These are phyloP conservation scores for Arthrobotrys musiformis DNA, from an alignment of 2,329 filamentous ascomycete species.

Conservation along the genomic window DNA sequence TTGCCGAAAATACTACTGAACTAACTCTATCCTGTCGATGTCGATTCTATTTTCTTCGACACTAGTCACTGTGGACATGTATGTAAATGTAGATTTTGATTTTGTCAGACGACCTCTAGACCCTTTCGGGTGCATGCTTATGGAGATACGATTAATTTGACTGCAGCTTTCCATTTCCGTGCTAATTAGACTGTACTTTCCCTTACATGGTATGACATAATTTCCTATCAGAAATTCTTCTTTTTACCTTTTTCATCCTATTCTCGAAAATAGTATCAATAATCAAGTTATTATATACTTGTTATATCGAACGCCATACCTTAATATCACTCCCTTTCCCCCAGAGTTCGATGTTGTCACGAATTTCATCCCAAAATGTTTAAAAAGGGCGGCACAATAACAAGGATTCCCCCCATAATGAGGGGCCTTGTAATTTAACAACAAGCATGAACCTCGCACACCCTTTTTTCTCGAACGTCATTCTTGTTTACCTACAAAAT, in stretches of 20 bases:
- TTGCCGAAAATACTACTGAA: conserved; percentile 9
- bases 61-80: too few relatives aligned
- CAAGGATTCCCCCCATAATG: conserved; percentile 24
- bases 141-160: not conserved
- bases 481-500: conserved; percentile 12
- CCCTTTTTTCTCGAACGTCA: conserved; percentile 26
- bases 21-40: not conserved
- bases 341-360: conserved; percentile 20
- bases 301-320: conserved; percentile 11
- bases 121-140: conserved; percentile 17
- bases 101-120: conserved; percentile 24
- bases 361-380: conserved; percentile 32
- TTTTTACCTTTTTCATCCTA: not conserved
- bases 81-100: conserved; percentile 21
- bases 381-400: conserved; percentile 1
- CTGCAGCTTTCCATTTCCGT: conserved; percentile 6
- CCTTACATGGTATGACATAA: conserved; percentile 9
- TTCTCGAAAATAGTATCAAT: conserved; percentile 23
- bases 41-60: conserved; percentile 18
- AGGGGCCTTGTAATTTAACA: conserved; percentile 24
- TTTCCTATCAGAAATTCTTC: not conserved
- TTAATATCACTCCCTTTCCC: conserved; percentile 22
- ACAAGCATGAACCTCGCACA: conserved; percentile 19
- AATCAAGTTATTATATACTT: not conserved
- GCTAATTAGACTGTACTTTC: conserved; percentile 12